phyloP scores from a whole-genome alignment of 139 green algal genomes.

The Tetraselmis striata region DNA sequence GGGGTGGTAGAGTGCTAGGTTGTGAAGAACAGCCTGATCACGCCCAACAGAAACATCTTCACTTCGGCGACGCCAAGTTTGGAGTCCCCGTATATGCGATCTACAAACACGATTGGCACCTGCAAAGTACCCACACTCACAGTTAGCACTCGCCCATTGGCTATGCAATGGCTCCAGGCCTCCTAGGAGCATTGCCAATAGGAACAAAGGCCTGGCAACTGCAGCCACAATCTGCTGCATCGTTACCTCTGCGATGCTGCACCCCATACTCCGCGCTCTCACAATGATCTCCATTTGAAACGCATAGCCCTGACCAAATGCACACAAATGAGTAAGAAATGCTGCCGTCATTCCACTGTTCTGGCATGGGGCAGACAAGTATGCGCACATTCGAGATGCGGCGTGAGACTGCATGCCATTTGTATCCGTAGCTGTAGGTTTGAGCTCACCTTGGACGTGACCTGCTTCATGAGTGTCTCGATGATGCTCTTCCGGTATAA shows the following conservation, averaged over 20 bases:
- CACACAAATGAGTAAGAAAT: no score
- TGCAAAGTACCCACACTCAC: no score
- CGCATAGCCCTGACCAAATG: slow-evolving; percentile 70
- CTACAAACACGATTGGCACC: slow-evolving; percentile 98
- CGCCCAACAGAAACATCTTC: slow-evolving; percentile 72
- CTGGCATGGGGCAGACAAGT: no score
- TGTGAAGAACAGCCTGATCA: slow-evolving; percentile 78
- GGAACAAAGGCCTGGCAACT: no score
- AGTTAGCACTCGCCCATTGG: no score
- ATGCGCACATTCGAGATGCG: slow-evolving; percentile 12
- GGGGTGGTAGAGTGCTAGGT: slow-evolving; percentile 43
- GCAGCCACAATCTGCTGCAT: neutral
- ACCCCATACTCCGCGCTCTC: slow-evolving; percentile 49
- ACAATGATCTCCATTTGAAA: slow-evolving; percentile 99
- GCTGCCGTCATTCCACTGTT: no score
- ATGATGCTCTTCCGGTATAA: slow-evolving; percentile 69
- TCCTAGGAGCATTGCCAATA: no score
- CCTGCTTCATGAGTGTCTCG: slow-evolving; percentile 35
- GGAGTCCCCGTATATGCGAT: slow-evolving; percentile 84
- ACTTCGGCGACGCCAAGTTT: slow-evolving; percentile 91
- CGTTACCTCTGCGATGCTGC: slow-evolving; percentile 61
- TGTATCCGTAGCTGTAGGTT: no score
- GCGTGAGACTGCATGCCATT: no score
- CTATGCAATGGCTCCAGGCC: no score
- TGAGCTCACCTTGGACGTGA: slow-evolving; percentile 21